Evolutionary conservation across 2,329 filamentous ascomycete genomes (phyloP).

Genomic region (Ophiosphaerella narmari): DNA sequence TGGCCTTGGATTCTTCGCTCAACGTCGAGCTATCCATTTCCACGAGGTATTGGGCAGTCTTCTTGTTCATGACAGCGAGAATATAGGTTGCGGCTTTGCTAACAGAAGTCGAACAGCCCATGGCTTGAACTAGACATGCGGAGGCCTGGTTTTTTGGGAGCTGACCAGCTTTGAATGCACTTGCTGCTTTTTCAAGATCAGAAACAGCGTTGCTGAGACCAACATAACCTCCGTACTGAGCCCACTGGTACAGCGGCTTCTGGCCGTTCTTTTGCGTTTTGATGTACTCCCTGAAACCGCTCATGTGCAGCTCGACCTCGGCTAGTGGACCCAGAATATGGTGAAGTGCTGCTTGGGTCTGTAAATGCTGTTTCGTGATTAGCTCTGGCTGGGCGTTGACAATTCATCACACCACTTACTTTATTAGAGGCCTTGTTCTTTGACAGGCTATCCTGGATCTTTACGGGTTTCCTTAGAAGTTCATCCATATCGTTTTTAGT

Average conservation of each 20-base stretch:
- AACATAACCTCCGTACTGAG: slow-evolving; percentile 12
- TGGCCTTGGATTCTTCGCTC: slow-evolving; percentile 5
- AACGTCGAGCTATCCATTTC: slow-evolving; percentile 11
- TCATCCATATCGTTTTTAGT: too few relatives aligned
- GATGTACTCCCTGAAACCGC: slow-evolving; percentile 10
- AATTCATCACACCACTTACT: too few relatives aligned
- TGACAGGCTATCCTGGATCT: too few relatives aligned
- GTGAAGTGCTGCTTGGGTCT: neutral
- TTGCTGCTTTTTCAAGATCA: slow-evolving; percentile 6
- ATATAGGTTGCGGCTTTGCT: slow-evolving; percentile 13
- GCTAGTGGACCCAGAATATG: slow-evolving; percentile 10
- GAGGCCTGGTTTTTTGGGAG: slow-evolving; percentile 1
- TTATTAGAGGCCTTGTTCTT: too few relatives aligned
- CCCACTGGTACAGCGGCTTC: slow-evolving; percentile 21
- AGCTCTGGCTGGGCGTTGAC: too few relatives aligned
- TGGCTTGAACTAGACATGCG: slow-evolving; percentile 1
- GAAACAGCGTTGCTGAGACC: slow-evolving; percentile 2
- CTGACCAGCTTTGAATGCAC: slow-evolving; percentile 1
- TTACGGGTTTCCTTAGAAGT: too few relatives aligned
- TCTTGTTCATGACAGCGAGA: slow-evolving; percentile 17
- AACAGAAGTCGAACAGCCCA: slow-evolving; percentile 5
- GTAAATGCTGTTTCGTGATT: neutral
- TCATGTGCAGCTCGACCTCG: slow-evolving; percentile 15
- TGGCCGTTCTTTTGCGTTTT: slow-evolving; percentile 5
- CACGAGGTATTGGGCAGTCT: slow-evolving; percentile 11